Percentiles rank a stretch among this genome's conserved stretches.
phyloP scores from a whole-genome alignment of 2,329 filamentous ascomycete genomes.

The Triangularia verruculosa region DNA sequence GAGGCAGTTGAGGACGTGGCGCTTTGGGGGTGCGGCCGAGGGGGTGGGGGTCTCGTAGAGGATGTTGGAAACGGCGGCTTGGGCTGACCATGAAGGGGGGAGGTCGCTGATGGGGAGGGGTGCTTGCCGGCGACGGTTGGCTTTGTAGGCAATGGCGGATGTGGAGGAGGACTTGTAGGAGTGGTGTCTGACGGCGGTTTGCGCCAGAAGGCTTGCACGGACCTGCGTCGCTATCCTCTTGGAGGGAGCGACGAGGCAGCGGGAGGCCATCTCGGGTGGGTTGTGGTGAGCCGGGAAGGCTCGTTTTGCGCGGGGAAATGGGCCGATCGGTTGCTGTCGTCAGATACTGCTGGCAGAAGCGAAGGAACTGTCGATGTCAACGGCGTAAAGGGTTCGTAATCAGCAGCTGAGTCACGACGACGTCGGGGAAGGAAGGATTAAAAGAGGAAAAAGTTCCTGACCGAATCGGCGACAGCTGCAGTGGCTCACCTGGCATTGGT shows the following conservation, averaged over 20 bases:
- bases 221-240: conserved; percentile 29
- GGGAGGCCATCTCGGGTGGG: conserved; percentile 41
- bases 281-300: conserved; percentile 20
- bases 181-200: conserved; percentile 34
- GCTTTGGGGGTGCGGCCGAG: conserved; percentile 79
- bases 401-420: conserved; percentile 18
- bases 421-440: neutral
- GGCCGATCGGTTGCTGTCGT: neutral
- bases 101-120: conserved; percentile 77
- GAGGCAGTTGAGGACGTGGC: conserved; percentile 95
- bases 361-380: neutral
- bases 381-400: neutral
- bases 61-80: conserved; percentile 94
- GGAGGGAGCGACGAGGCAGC: conserved; percentile 42
- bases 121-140: conserved; percentile 83
- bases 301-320: conserved; percentile 2
- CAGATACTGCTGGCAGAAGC: neutral
- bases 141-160: conserved; percentile 95
- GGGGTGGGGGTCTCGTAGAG: conserved; percentile 95
- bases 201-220: conserved; percentile 23
- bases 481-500: conserved; percentile 16
- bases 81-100: conserved; percentile 79
- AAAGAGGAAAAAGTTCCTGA: conserved; percentile 18
- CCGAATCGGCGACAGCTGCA: conserved; percentile 6
- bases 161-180: conserved; percentile 68